A percentile compares a stretch with the other conserved stretches of the same genome.
Evolutionary conservation across 257 asterid genomes (phyloP).

Genomic region (Ilex asprella): DNA sequence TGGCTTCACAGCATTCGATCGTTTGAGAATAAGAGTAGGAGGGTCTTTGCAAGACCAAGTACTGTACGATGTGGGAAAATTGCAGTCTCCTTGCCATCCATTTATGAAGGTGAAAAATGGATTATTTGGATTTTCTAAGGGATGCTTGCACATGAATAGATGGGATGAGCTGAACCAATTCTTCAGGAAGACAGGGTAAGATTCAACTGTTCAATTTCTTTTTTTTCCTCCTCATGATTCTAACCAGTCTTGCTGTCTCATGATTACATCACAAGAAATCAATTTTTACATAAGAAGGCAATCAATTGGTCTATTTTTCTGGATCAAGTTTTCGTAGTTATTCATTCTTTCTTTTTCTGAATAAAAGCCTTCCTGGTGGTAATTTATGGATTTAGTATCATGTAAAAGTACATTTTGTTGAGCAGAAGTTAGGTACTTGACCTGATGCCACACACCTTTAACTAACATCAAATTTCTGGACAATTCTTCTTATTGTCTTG

Average conservation of each 20-base stretch:
- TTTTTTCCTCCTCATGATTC: neutral
- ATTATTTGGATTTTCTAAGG: constrained; percentile 83
- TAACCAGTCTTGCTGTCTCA: too few species aligned
- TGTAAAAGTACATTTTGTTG: neutral
- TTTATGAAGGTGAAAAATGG: constrained; percentile 59
- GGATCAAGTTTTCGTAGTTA: constrained; percentile 4
- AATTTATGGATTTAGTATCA: neutral
- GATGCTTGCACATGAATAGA: constrained; percentile 75
- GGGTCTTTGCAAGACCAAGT: constrained; percentile 99
- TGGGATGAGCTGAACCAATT: constrained; percentile 88
- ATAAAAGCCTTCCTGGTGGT: neutral
- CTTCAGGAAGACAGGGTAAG: constrained; percentile 78
- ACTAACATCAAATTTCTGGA: neutral
- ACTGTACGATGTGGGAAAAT: constrained; percentile 54
- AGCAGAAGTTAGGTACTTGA: neutral
- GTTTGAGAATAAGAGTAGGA: constrained; percentile 74
- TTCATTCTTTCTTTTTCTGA: neutral
- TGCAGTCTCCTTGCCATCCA: constrained; percentile 44
- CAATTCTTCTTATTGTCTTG: neutral
- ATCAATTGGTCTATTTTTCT: neutral
- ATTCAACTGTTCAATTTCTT: neutral
- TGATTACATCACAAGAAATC: too few species aligned
- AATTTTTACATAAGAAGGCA: neutral
- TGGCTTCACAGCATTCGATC: constrained; percentile 59
- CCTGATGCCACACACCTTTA: neutral